A percentile compares a stretch with the other conserved stretches of the same genome.
These are phyloP conservation scores for Rhizopogon rudus DNA, from an alignment of 768 basidiomycete genomes.

Conservation along the genomic window DNA sequence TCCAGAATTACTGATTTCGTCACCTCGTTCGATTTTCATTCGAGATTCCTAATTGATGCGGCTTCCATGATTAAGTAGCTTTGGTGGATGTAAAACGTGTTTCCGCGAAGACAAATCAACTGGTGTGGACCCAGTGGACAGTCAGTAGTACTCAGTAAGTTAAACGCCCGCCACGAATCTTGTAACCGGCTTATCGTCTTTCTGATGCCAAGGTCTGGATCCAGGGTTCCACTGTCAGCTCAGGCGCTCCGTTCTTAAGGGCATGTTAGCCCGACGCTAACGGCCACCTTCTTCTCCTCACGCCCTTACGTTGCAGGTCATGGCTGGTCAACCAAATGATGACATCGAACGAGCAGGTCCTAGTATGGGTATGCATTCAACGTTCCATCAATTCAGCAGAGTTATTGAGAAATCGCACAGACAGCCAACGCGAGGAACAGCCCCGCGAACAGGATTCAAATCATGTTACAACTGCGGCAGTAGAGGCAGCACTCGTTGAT, in stretches of 20 bases:
- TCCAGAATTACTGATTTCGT: too few relatives aligned
- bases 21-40: too few relatives aligned
- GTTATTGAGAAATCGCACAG: neutral
- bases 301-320: constrained; percentile 26
- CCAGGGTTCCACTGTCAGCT: too few relatives aligned
- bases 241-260: neutral
- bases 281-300: too few relatives aligned
- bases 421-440: neutral
- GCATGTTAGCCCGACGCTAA: too few relatives aligned
- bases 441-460: neutral
- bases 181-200: too few relatives aligned
- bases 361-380: neutral
- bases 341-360: neutral
- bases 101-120: neutral
- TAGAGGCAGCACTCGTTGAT: constrained; percentile 14
- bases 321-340: neutral
- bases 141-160: too few relatives aligned
- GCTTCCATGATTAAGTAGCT: too few relatives aligned
- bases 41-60: too few relatives aligned
- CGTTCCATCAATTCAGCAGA: neutral
- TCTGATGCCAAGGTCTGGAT: neutral
- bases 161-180: too few relatives aligned
- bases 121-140: neutral
- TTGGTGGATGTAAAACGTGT: neutral
- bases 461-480: neutral